Base-by-base conservation (phyloP, 2,329 filamentous ascomycete species). In the Helotiales sp. region DNA sequence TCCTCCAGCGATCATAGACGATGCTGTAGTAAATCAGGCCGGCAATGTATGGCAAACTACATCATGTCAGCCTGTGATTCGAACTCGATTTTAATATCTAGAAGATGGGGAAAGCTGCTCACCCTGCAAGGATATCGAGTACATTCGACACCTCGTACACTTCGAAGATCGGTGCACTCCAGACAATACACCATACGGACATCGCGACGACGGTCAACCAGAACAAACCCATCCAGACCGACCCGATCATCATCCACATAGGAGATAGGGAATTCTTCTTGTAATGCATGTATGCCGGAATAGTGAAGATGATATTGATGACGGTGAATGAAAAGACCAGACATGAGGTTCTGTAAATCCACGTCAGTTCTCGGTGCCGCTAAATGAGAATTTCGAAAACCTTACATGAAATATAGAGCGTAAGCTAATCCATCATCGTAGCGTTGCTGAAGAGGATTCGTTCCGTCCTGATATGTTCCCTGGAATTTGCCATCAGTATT, bases 391-490 rank as follows among this genome's bases (percentile, higher is more conserved):
- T n/a, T n/a, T n/a, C n/a, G n/a, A n/a, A n/a, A n/a, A n/a, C n/a
- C 30, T 24, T 57, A 57, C 54, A 57, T 40, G 11, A 40, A 8
- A 20, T 40, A 57, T 13, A 57, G 11, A 37, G 32, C 32, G 8
- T 57, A 30, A 24, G 54, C 32, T 57, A 57, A 15, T 7, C 54
- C 54, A 24, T 57, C 54, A 22, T 57, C 54, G n/a, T 34, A 57
- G 13, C 32, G 54, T 17, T 57, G 20, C 6, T 40, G 8, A 20
- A 57, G 54, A 26, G 32, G 8, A 24, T 57, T 20, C 6, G 20
- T 11, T 8, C 10, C 15, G 30, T 40, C 30, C 54, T 57, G 13
- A 22, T 10, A 5, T 45, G n/a, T n/a, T n/a, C n/a, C n/a, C n/a
- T n/a, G n/a, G n/a, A n/a, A n/a, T n/a, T n/a, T n/a, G 6, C n/a